Evolutionary conservation across 345 rosid species (phyloP).

Genomic region (Corchorus olitorius): DNA sequence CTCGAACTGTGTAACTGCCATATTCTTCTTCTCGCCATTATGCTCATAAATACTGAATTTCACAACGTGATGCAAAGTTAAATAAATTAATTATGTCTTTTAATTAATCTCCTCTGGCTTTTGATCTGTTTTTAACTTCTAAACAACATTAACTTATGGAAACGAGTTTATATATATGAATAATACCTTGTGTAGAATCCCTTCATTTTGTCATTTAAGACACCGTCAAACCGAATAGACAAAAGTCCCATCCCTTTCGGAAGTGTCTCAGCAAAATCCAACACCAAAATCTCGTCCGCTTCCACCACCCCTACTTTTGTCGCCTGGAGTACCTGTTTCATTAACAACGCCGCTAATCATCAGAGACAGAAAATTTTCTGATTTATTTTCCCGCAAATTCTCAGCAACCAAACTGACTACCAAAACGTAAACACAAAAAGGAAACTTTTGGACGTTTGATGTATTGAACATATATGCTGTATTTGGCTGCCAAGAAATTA

Average conservation of each 20-base stretch:
- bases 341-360: too few relatives aligned
- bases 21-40: slow-evolving; percentile 86
- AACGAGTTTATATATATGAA: neutral
- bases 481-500: too few relatives aligned
- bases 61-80: neutral
- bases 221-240: slow-evolving; percentile 56
- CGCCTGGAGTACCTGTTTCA: slow-evolving; percentile 53
- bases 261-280: slow-evolving; percentile 67
- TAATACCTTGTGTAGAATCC: slow-evolving; percentile 85
- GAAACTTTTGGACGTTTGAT: neutral
- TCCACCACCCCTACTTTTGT: slow-evolving; percentile 50
- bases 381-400: neutral
- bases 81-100: neutral
- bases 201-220: slow-evolving; percentile 82
- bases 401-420: neutral
- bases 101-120: neutral
- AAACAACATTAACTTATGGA: neutral
- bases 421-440: neutral
- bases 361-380: too few relatives aligned
- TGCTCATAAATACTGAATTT: slow-evolving; percentile 62
- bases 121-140: neutral
- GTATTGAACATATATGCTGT: neutral
- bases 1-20: slow-evolving; percentile 98
- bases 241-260: slow-evolving; percentile 68
- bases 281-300: slow-evolving; percentile 73